These are phyloP conservation scores for Metrosideros polymorpha DNA, from an alignment of 441 rosid genomes.

Conservation along the genomic window DNA sequence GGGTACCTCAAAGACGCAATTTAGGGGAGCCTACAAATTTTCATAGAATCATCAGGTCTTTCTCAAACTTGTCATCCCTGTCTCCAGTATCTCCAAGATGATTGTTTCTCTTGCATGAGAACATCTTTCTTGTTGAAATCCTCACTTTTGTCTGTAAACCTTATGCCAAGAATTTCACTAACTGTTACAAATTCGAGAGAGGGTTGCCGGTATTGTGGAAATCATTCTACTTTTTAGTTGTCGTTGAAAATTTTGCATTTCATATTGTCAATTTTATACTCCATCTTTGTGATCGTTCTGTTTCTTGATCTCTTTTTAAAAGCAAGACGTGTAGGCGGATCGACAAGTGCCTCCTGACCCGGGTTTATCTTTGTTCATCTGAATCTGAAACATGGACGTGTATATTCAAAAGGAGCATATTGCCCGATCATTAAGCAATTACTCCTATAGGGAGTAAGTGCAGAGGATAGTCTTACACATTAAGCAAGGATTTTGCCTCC, in stretches of 20 bases:
- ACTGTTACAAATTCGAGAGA: background rate
- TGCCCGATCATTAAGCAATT: background rate
- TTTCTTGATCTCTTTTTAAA: background rate
- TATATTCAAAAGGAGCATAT: background rate
- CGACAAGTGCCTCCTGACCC: background rate
- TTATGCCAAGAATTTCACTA: background rate
- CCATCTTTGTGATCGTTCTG: background rate
- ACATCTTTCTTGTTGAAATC: background rate
- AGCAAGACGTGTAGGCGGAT: too few species aligned
- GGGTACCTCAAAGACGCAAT: background rate
- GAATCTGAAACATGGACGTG: background rate
- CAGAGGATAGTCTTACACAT: too few species aligned
- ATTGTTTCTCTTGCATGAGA: background rate
- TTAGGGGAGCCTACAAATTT: background rate
- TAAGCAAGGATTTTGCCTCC: background rate
- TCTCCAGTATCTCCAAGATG: background rate
- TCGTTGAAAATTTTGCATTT: background rate
- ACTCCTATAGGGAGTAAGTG: background rate
- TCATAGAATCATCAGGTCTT: background rate
- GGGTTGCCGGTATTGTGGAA: background rate
- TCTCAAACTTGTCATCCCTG: background rate
- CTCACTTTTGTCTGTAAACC: background rate
- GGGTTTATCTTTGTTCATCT: background rate
- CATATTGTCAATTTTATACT: background rate
- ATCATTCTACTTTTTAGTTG: background rate